Percentiles rank a stretch among this genome's conserved stretches.
Evolutionary conservation across 2,329 filamentous ascomycete species (phyloP).

Genomic region (Ophiostoma himal-ulmi): DNA sequence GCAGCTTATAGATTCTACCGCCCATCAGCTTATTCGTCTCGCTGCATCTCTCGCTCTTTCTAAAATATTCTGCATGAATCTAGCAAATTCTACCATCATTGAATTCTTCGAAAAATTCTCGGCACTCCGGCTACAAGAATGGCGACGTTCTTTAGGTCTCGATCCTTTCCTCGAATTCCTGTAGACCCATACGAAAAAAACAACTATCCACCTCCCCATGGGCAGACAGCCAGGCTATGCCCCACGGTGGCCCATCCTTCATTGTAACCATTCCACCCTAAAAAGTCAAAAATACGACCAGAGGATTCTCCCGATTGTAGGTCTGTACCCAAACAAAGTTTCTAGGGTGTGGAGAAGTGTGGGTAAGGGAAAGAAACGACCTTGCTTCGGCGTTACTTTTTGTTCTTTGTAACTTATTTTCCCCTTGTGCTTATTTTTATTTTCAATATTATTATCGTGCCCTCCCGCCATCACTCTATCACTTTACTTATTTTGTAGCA

Average conservation of each 20-base stretch:
- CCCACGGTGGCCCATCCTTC: too few species aligned
- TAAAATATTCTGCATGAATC: not conserved
- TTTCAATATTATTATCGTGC: not conserved
- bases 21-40: not conserved
- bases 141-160: not conserved
- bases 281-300: not conserved
- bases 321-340: not conserved
- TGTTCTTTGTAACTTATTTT: not conserved
- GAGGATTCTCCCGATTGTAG: not conserved
- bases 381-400: slow-evolving; percentile 15
- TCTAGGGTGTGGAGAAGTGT: not conserved
- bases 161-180: not conserved
- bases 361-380: not conserved
- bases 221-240: not conserved
- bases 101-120: not conserved
- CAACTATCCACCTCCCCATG: not conserved
- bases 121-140: not conserved
- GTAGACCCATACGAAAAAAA: not conserved
- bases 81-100: not conserved
- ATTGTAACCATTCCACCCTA: not conserved
- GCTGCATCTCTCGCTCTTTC: not conserved
- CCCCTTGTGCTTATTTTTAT: not conserved
- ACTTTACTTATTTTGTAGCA: not conserved
- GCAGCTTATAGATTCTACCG: not conserved
- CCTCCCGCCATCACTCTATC: not conserved